Evolutionary conservation across 2,329 filamentous ascomycete species (phyloP).

Genomic region (Neonectria faginata): DNA sequence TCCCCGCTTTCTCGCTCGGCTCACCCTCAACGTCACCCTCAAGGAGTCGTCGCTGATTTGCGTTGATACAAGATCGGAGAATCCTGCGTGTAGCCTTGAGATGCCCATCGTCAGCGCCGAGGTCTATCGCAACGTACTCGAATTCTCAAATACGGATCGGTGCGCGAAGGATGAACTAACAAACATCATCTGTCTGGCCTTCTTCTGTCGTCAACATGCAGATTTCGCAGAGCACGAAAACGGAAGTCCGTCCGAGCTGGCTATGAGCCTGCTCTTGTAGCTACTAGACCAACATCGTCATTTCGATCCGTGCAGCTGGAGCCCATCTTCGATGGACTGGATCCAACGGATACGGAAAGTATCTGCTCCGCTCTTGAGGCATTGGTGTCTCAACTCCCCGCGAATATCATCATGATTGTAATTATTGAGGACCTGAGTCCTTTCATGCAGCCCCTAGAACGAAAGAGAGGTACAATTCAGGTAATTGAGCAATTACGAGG

Average conservation of each 20-base stretch:
- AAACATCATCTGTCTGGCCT: neutral
- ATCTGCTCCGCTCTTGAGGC: constrained; percentile 1
- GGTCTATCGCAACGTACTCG: neutral
- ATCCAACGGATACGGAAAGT: neutral
- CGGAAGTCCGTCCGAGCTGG: neutral
- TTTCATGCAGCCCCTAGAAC: neutral
- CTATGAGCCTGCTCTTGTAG: constrained; percentile 4
- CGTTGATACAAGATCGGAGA: neutral
- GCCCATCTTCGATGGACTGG: neutral
- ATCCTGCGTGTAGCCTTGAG: neutral
- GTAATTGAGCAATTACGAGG: neutral
- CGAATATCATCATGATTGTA: neutral
- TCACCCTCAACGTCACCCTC: neutral
- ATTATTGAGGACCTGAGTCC: neutral
- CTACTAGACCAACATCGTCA: neutral
- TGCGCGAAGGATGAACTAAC: neutral
- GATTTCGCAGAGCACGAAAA: neutral
- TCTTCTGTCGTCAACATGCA: neutral
- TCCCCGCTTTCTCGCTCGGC: neutral
- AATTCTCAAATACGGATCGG: neutral
- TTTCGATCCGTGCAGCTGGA: neutral
- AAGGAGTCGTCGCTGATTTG: neutral
- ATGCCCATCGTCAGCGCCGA: constrained; percentile 1
- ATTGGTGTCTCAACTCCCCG: neutral
- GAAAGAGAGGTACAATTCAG: neutral